These are phyloP conservation scores for Linnemannia zychae DNA, from an alignment of 192 early-diverging fungal species.

Conservation along the genomic window DNA sequence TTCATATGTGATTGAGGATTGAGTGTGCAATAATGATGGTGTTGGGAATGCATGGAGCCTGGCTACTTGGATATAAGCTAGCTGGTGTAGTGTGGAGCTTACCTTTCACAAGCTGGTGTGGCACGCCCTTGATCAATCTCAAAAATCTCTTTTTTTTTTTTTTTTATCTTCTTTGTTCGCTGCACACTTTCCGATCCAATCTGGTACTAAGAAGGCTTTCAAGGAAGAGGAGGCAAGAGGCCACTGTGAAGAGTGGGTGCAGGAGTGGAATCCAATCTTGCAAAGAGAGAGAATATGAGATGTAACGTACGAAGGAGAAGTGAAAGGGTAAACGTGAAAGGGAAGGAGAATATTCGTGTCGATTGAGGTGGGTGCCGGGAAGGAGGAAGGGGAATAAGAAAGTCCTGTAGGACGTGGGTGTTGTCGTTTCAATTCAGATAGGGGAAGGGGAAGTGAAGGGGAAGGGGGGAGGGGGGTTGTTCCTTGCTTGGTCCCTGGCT, in stretches of 20 bases:
- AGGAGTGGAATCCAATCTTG: background rate
- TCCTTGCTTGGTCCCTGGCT: background rate
- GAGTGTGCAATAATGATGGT: background rate
- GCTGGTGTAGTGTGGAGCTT: background rate
- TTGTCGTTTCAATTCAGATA: background rate
- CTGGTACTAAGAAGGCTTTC: background rate
- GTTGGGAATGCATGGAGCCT: background rate
- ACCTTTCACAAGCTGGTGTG: background rate
- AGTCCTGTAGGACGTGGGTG: background rate
- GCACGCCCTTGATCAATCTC: background rate
- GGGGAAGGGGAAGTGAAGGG: too few species aligned
- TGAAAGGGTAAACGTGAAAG: background rate
- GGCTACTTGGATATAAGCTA: background rate
- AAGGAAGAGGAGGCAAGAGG: background rate
- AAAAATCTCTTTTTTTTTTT: background rate
- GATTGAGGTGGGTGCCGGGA: background rate
- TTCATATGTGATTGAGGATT: background rate
- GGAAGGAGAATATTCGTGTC: background rate
- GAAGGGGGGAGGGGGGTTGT: too few species aligned
- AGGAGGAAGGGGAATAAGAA: background rate
- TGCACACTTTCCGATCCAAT: constrained; percentile 12
- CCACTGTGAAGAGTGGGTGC: background rate
- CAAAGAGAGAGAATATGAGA: background rate
- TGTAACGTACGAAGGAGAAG: background rate
- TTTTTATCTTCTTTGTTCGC: background rate